Percentiles rank a stretch among this genome's conserved stretches.
phyloP scores from a whole-genome alignment of 139 green algal genomes.

The Closterium sp. region DNA sequence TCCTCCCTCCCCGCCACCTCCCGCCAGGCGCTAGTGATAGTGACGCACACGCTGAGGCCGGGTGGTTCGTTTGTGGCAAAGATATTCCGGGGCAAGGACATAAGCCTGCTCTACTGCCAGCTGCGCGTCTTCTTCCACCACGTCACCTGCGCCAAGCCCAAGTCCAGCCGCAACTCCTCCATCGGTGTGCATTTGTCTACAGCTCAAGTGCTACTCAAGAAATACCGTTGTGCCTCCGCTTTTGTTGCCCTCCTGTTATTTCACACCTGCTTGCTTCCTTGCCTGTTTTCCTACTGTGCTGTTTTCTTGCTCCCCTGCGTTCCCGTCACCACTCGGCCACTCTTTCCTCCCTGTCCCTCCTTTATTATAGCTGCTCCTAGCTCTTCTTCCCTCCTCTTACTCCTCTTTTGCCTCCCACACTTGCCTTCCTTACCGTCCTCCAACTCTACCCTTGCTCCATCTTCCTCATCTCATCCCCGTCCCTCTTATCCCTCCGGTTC shows the following conservation, averaged over 20 bases:
- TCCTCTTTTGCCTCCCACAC: background rate
- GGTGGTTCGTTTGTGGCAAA: slow-evolving; percentile 87
- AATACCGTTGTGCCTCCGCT: no score
- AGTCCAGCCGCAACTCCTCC: slow-evolving; percentile 85
- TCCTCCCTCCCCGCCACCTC: background rate
- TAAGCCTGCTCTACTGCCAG: slow-evolving; percentile 88
- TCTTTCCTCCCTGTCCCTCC: no score
- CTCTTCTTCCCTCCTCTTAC: no score
- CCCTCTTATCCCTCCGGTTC: background rate
- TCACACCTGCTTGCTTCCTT: no score
- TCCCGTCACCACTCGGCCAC: no score
- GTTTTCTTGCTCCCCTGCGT: no score
- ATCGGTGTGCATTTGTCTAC: slow-evolving; percentile 58
- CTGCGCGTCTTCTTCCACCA: slow-evolving; percentile 84
- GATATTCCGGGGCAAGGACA: slow-evolving; percentile 75
- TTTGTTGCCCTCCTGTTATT: no score
- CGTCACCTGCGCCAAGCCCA: slow-evolving; percentile 93
- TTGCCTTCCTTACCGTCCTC: background rate
- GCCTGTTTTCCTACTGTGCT: no score
- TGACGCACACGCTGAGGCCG: slow-evolving; percentile 74
- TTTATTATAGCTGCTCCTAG: no score
- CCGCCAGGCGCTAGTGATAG: slow-evolving; percentile 63
- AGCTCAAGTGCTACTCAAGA: no score
- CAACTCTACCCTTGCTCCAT: background rate
- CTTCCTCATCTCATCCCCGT: background rate